Evolutionary conservation across 2,329 filamentous ascomycete species (phyloP), one percentile per base, ranked within the genome.

Genomic region (Kalmusia sp.): DNA sequence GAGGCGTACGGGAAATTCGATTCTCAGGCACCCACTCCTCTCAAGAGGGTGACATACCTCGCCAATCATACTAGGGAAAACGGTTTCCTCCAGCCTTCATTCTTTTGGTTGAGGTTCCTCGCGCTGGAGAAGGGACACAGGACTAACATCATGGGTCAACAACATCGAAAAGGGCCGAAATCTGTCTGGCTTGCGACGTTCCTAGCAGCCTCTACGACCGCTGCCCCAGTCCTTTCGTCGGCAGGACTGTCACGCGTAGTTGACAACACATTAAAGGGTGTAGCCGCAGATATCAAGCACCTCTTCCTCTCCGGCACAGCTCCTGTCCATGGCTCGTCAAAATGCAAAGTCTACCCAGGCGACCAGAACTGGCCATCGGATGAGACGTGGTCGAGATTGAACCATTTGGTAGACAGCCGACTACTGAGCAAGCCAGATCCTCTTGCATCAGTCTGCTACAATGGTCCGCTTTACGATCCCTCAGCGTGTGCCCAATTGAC

Each of bases 261-360:
- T 8, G 57, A 67, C 11, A 49, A 63, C 14, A 59, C 65, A 22
- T 58, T 72, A 12, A 49, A 64, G 39, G 57, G 49, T 19, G 53
- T 70, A 22, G 25, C 53, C 27, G 48, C 61, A 19, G 44, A 56
- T 2, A 37, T 72, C 40, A 62, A 55, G 39, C 46, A 52, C 4
- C 60, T 71, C 4, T 70, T 71, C 17, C 47, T 55, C 9, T 58
- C 65, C 3, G 52, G 45, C 19, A 45, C 49, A 14, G 31, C 55
- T 1, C 52, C 51, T 12, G 14, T 56, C 3, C 51, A 61, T 17
- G 56, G 52, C 19, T 59, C 60, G 8, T 65, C 65, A 9, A 52
- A 65, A 55, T 84, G 82, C 70, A 84, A 82, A 65, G 73, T 79
- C 2, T 79, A 77, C 39, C 82, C 80, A 1, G 76, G 74, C 17